Conservation (phyloP, 2,329 filamentous ascomycete species). For the Neofusicoccum sp. region DNA sequence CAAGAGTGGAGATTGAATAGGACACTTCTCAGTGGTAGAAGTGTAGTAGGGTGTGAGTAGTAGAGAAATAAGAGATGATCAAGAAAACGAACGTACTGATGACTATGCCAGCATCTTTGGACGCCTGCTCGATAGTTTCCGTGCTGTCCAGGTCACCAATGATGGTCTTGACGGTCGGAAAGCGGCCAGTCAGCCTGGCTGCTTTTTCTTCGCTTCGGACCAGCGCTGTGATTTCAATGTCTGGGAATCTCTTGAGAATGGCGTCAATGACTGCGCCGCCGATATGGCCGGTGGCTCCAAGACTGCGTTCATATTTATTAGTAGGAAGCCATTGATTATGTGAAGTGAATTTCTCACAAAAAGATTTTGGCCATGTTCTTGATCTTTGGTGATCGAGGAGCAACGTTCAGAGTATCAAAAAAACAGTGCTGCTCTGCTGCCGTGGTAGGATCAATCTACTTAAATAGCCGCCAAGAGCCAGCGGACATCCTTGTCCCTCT, state of each 20-base stretch:
- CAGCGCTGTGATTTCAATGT: background rate
- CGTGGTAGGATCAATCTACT: too few relatives aligned
- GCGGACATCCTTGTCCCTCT: too few relatives aligned
- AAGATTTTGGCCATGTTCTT: background rate
- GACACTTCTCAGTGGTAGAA: background rate
- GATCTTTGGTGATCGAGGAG: background rate
- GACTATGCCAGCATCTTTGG: background rate
- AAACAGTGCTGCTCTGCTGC: too few relatives aligned
- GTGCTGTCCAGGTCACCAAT: constrained; percentile 4
- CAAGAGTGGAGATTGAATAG: background rate
- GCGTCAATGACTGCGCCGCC: background rate
- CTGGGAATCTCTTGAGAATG: background rate
- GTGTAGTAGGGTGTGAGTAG: background rate
- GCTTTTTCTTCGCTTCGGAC: background rate
- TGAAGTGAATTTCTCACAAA: background rate
- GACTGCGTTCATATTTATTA: background rate
- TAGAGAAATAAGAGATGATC: background rate
- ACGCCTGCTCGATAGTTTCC: constrained; percentile 1
- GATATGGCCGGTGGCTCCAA: constrained; percentile 12
- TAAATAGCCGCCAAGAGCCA: too few relatives aligned
- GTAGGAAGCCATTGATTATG: background rate
- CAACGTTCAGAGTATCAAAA: too few relatives aligned
- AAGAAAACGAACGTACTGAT: constrained; percentile 23
- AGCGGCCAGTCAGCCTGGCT: background rate
- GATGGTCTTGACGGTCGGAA: background rate